These are phyloP conservation scores for Rhynchospora breviuscula DNA, from an alignment of 176 grass and related monocot genomes.

Conservation along the genomic window DNA sequence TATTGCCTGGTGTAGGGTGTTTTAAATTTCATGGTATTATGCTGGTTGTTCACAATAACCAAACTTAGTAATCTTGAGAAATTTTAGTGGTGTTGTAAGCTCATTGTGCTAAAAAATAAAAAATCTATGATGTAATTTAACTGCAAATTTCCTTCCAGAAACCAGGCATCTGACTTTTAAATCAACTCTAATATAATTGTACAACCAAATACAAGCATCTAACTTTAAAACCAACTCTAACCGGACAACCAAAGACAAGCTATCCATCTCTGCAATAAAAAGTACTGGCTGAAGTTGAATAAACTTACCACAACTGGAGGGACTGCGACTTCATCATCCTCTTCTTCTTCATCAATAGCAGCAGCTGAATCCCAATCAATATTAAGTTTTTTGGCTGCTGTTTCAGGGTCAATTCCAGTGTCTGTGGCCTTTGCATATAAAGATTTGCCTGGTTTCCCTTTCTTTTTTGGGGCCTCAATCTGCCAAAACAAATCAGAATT, in stretches of 20 bases:
- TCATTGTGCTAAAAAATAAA: neutral
- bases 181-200: neutral
- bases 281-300: neutral
- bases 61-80: neutral
- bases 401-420: slow-evolving; percentile 74
- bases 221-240: neutral
- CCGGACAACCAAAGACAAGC: neutral
- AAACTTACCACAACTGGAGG: slow-evolving; percentile 71
- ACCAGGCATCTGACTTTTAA: neutral
- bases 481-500: slow-evolving; percentile 18
- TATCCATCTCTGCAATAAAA: neutral
- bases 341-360: slow-evolving; percentile 60
- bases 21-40: neutral
- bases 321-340: slow-evolving; percentile 55
- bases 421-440: slow-evolving; percentile 80
- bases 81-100: neutral
- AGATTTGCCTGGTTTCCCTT: slow-evolving; percentile 66
- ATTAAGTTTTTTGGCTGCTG: slow-evolving; percentile 84
- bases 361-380: slow-evolving; percentile 83
- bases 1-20: neutral
- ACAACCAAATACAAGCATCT: too few species aligned
- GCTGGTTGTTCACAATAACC: neutral
- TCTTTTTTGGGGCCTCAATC: slow-evolving; percentile 60
- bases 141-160: neutral
- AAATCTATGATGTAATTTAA: neutral